Evolutionary conservation across 306 rosid genomes (phyloP).

Genomic region (Benincasa hispida): DNA sequence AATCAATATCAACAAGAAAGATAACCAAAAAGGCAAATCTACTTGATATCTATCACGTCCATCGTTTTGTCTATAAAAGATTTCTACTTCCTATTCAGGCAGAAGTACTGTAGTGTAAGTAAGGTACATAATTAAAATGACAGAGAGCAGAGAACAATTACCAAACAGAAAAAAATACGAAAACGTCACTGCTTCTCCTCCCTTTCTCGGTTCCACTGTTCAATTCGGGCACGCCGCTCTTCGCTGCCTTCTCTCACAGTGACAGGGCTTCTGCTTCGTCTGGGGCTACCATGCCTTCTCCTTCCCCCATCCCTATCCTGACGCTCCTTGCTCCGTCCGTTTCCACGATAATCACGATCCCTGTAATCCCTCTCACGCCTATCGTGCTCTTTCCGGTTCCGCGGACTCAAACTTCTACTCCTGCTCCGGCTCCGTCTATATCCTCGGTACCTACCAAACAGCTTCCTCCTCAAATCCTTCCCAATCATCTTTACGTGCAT

Average conservation of each 20-base stretch:
- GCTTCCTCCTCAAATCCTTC: slow-evolving; percentile 40
- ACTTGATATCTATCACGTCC: not conserved
- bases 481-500: slow-evolving; percentile 51
- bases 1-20: not conserved
- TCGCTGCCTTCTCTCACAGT: slow-evolving; percentile 47
- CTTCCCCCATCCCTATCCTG: slow-evolving; percentile 27
- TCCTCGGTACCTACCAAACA: slow-evolving; percentile 36
- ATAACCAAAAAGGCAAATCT: not conserved
- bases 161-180: not conserved
- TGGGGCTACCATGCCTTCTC: slow-evolving; percentile 26
- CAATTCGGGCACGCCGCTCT: slow-evolving; percentile 66
- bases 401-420: slow-evolving; percentile 43
- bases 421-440: slow-evolving; percentile 30
- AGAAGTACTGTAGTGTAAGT: not conserved
- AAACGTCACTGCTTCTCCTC: slow-evolving; percentile 30
- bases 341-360: slow-evolving; percentile 14
- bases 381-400: slow-evolving; percentile 18
- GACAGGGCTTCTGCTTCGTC: slow-evolving; percentile 29
- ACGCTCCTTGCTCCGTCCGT: slow-evolving; percentile 19
- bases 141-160: slow-evolving; percentile 16
- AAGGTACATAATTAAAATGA: slow-evolving; percentile 2
- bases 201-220: slow-evolving; percentile 63
- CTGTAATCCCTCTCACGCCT: slow-evolving; percentile 21
- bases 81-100: slow-evolving; percentile 1
- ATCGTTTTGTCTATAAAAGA: not conserved